Base-by-base conservation (phyloP, 225 moss, liverwort and hornwort species). In the Neckera pumila region DNA sequence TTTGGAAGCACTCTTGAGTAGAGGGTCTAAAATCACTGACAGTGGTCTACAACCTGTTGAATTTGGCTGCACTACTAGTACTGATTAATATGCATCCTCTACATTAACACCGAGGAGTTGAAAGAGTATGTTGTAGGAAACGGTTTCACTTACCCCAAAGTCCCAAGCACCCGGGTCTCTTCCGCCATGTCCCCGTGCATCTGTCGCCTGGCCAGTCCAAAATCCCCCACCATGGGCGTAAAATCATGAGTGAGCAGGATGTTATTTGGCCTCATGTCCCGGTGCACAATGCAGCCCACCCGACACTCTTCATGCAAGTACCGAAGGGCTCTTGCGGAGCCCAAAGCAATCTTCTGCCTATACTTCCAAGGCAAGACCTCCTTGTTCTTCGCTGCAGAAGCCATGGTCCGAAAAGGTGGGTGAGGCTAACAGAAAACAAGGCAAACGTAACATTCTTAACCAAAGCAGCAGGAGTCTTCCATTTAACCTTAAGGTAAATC, bases 101-200 rank as follows among this genome's bases (percentile, higher is more conserved):
- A 59, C 33, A 26, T 25, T 59, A 8, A 34, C 34, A 58, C 17
- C 58, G 45, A 74, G 47, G 18, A 85, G n/a, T 47, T 49, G 74
- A 85, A 36, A 61, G 19, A 61, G 57, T 57, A 13, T 53, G 64
- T 25, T 36, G 49, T 49, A 38, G 45, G 49, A 80, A 49, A 74
- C 33, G 16, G 38, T 54, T 45, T 86, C 57, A 84, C 89, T 85
- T 77, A 97, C 97, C 97, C 97, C 17, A 95, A 85, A 64, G 97
- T 97, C 61, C 97, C 96, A 43, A 97, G 93, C 17, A 97, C 97
- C 67, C 94, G 94, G 28, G 97, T 97, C 89, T 96, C 96, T 87
- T 95, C 95, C 47, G 95, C 93, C 86, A 91, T 84, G 57, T 96
- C 93, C 25, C 94, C 95, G 80, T 91, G 92, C 82, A 93, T 89